Base-by-base conservation (phyloP, 306 rosid species). In the Senna siamea region DNA sequence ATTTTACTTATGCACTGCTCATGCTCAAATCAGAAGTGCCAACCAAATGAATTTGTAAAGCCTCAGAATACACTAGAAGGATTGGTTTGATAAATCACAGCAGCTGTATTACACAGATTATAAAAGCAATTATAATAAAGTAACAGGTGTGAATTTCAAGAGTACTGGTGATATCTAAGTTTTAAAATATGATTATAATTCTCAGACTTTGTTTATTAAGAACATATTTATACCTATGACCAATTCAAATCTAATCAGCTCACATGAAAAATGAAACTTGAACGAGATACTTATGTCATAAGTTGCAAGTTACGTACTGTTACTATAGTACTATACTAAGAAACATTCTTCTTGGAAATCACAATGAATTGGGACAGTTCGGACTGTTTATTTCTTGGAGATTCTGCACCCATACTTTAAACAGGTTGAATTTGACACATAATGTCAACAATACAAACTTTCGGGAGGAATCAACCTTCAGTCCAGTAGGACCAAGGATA, bases 51-150 rank as follows among this genome's bases (percentile, higher is more conserved):
- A n/a, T n/a, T n/a, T n/a, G n/a, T n/a, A n/a, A n/a, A n/a, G n/a
- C 50, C 32, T 58, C 22, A 26, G 2, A 56, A 56, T 26, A 53
- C 32, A 1, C 19, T 53, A 17, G 5, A 14, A 47, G 52, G 52
- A 47, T 4, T 47, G 13, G 3, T 19, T 17, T 1, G 20, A 2
- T 8, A 53, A 56, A 56, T 23, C 0, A 58, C 10, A 6, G 13
- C 30, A 9, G 22, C 20, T 32, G 41, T 6, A 58, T 7, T n/a
- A n/a, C 67, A 43, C 14, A 43, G 15, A n/a, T 72, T 18, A 43
- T 41, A 72, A 57, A 26, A 23, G 56, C 32, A 23, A 47, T 26
- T 56, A 56, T 66, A n/a, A 28, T 66, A 5, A 57, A 22, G 64
- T 14, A 50, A 68, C 30, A 32, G n/a, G 53, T 20, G 54, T n/a